phyloP scores from a whole-genome alignment of 2,329 filamentous ascomycete genomes.

The Colletotrichum magnum region DNA sequence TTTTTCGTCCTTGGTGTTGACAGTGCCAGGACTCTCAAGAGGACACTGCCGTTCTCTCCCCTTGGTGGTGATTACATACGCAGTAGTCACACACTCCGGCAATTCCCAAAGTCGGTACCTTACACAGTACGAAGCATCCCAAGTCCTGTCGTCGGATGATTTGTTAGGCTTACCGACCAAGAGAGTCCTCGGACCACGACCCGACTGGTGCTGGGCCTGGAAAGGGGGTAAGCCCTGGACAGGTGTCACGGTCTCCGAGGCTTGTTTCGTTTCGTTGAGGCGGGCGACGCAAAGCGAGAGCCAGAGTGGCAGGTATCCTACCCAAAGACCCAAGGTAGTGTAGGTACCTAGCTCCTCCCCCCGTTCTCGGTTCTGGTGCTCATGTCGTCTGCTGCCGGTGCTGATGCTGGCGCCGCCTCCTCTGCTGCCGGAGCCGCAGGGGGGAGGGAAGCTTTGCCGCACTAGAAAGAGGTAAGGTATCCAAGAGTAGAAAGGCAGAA shows the following conservation, averaged over 20 bases:
- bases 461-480: slow-evolving; percentile 8
- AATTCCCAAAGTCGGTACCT: no score
- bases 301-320: slow-evolving; percentile 15
- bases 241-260: slow-evolving; percentile 40
- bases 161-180: slow-evolving; percentile 24
- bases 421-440: not conserved
- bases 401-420: no score
- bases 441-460: slow-evolving; percentile 32
- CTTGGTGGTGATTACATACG: no score
- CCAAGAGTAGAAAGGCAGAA: slow-evolving; percentile 12
- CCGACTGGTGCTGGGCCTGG: slow-evolving; percentile 22
- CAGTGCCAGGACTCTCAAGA: no score
- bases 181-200: slow-evolving; percentile 23
- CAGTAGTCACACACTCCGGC: no score
- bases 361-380: no score
- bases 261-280: slow-evolving; percentile 42
- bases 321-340: no score
- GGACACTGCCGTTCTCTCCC: no score
- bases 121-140: not conserved
- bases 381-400: slow-evolving; percentile 10
- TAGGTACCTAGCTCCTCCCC: no score
- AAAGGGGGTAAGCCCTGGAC: slow-evolving; percentile 34
- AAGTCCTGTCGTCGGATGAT: slow-evolving; percentile 29
- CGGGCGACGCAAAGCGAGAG: slow-evolving; percentile 38
- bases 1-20: no score